Base-by-base conservation (phyloP, 225 moss, liverwort and hornwort genomes). In the Pseudisothecium myosuroides region DNA sequence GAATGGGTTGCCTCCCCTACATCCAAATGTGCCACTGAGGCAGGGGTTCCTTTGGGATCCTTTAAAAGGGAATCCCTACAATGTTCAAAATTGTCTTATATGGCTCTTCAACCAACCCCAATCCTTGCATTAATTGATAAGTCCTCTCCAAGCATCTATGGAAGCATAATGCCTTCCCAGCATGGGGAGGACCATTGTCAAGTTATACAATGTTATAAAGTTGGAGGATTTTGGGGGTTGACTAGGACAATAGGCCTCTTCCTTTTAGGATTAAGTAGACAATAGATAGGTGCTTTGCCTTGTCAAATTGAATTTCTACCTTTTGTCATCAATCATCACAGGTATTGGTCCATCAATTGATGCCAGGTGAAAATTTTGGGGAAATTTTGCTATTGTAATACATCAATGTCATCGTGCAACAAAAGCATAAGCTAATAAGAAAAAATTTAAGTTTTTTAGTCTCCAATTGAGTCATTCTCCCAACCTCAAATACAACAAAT, bases 41-140 rank as follows among this genome's bases (percentile, higher is more conserved):
- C 2, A 49, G 0, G 1, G 12, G 7, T 10, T 1, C 12, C 1
- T 75, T 43, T 75, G 5, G 31, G 7, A 32, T 75, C 1, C 4
- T 75, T 19, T 12, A 32, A 75, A 74, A 19, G 7, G 3, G 8
- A 2, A 1, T 4, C 43, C 6, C 8, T 2, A 27, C 43, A 72
- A 9, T 72, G 10, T 28, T 43, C 16, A 1, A 72, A 72, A 43
- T 27, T 43, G 72, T 17, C 5, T 72, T 10, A 28, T 9, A 45
- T 16, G 3, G 16, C 43, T 43, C 24, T 1, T 28, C 10, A 16
- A 1, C 10, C 28, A 72, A 45, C 15, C 0, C 3, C 2, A 43
- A 72, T 41, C 27, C 43, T 72, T 43, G 43, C 16, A 43, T 43
- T 39, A 69, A n/a, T 0, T 68, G 1, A 68, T 12, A 39, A 22